Conservation (phyloP, 139 green algal genomes). For the Ostreobium quekettii region DNA sequence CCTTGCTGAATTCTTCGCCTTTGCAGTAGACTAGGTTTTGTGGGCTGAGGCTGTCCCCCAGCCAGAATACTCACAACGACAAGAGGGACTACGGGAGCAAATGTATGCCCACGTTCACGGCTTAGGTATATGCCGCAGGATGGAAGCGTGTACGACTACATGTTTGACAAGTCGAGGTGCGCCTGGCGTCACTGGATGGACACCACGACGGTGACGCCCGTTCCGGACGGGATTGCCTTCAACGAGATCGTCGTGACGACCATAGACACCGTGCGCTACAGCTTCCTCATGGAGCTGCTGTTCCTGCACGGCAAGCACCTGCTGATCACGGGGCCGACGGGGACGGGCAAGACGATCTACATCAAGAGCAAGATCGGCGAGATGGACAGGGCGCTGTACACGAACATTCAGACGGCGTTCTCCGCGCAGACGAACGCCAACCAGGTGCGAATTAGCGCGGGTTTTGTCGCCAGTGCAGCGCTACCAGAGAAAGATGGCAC, state of each 20-base stretch:
- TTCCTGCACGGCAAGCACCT: conserved; percentile 48
- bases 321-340: conserved; percentile 60
- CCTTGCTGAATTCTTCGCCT: no score
- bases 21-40: no score
- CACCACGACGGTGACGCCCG: not conserved
- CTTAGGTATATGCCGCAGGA: conserved; percentile 22
- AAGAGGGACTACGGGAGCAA: no score
- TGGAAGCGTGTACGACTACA: conserved; percentile 56
- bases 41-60: no score
- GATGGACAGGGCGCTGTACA: conserved; percentile 33
- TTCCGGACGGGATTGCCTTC: not conserved
- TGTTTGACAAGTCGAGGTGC: conserved; percentile 45
- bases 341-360: conserved; percentile 69
- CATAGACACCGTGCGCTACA: conserved; percentile 60
- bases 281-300: conserved; percentile 48
- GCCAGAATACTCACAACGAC: no score
- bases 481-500: no score
- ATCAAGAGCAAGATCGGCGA: conserved; percentile 39
- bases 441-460: conserved; percentile 9
- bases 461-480: no score
- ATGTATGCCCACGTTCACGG: no score
- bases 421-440: conserved; percentile 50
- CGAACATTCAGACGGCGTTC: conserved; percentile 57
- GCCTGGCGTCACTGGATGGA: conserved; percentile 62
- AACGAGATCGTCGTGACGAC: conserved; percentile 65